Base-by-base conservation (phyloP, 352 stramenopile genomes). In the Blastocystis sp. region DNA sequence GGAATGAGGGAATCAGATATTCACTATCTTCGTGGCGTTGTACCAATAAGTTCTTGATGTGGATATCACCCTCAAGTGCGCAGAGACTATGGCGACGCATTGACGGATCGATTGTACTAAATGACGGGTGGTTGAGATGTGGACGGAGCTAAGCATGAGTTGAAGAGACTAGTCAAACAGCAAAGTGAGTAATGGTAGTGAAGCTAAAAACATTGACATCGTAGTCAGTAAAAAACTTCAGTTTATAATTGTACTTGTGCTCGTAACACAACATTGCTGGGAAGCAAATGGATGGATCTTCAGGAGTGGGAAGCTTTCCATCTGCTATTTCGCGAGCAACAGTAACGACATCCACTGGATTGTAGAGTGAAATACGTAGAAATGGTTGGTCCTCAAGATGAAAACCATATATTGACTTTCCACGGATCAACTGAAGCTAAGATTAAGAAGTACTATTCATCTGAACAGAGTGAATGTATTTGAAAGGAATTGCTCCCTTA, bases 161-260 rank as follows among this genome's bases (percentile, higher is more conserved):
- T 3, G 23, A 66, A n/a, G 13, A 9, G 56, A 66, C 56, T 1
- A 66, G 2, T 37, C 9, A 66, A 66, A 84, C 73, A n/a, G 50
- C 47, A 34, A 84, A 18, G 39, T 84, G 64, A 18, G 73, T 84
- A n/a, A 84, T 45, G n/a, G 50, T 84, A 29, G 62, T 29, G 13
- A 34, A 39, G n/a, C 26, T 26, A 9, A 84, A 69, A 29, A 84
- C 34, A 8, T 13, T 55, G 7, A 84, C 54, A 26, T 84, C 68
- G 53, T 69, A 68, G 39, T 84, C 73, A 4, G 73, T 84, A 18
- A 84, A 29, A n/a, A 84, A 84, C 56, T 84, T 84, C 47, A 84
- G 43, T 45, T 84, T 84, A 53, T 84, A 84, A 29, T 64, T 64
- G 53, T 84, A 84, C n/a, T 84, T 84, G 56, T 84, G 73, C 56